These are phyloP conservation scores for Colletotrichum sp. DNA, from an alignment of 2,329 filamentous ascomycete species.

Conservation along the genomic window DNA sequence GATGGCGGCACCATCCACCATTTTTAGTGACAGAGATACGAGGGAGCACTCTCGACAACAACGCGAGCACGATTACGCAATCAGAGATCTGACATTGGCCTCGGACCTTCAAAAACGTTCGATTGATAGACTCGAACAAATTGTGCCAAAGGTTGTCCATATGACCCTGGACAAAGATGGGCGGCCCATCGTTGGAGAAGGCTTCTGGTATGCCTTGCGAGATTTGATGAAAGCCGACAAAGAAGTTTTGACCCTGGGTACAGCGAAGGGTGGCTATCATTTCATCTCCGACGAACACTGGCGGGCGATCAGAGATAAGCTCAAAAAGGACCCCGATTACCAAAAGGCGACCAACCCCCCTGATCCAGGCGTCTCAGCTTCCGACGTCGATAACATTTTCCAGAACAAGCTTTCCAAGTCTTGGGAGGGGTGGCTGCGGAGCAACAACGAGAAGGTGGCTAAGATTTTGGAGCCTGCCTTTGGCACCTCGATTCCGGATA, in stretches of 20 bases:
- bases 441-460: slow-evolving; percentile 49
- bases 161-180: slow-evolving; percentile 59
- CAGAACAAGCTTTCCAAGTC: slow-evolving; percentile 38
- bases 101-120: slow-evolving; percentile 40
- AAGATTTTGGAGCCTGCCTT: slow-evolving; percentile 25
- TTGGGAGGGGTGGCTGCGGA: slow-evolving; percentile 59
- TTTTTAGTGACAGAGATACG: slow-evolving; percentile 10
- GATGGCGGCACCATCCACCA: slow-evolving; percentile 6
- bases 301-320: slow-evolving; percentile 47
- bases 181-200: slow-evolving; percentile 57
- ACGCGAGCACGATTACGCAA: slow-evolving; percentile 32
- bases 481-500: slow-evolving; percentile 26
- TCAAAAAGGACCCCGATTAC: slow-evolving; percentile 40
- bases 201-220: slow-evolving; percentile 70
- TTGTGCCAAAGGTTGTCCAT: slow-evolving; percentile 63
- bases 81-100: slow-evolving; percentile 33
- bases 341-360: slow-evolving; percentile 31
- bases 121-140: slow-evolving; percentile 47
- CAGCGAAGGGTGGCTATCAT: slow-evolving; percentile 39
- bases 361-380: slow-evolving; percentile 6
- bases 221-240: slow-evolving; percentile 57
- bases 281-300: slow-evolving; percentile 52
- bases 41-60: slow-evolving; percentile 9
- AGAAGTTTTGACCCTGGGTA: slow-evolving; percentile 51
- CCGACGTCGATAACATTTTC: slow-evolving; percentile 31